These are phyloP conservation scores for Neofusicoccum ribis DNA, from an alignment of 2,329 filamentous ascomycete species.

Conservation along the genomic window DNA sequence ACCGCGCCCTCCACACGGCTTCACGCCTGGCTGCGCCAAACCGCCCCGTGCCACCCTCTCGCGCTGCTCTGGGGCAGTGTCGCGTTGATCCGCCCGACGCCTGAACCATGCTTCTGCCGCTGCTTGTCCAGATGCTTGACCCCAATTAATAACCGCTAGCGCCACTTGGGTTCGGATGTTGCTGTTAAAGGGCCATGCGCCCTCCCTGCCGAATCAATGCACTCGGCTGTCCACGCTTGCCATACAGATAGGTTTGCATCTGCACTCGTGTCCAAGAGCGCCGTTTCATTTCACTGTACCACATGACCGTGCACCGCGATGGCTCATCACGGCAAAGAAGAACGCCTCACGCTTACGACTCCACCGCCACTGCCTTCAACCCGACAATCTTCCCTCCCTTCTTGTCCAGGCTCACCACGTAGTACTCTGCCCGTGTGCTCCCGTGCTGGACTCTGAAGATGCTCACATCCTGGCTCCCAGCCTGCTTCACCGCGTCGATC, in stretches of 20 bases:
- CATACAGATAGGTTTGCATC: neutral
- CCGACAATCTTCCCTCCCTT: conserved; percentile 68
- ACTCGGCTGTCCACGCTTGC: neutral
- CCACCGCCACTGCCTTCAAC: conserved; percentile 74
- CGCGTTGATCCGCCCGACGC: neutral
- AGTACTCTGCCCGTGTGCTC: conserved; percentile 72
- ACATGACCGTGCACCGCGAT: neutral
- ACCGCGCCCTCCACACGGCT: neutral
- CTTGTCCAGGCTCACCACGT: conserved; percentile 66
- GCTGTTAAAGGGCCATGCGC: neutral
- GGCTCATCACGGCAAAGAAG: neutral
- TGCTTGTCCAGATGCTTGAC: neutral
- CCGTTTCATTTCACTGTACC: neutral
- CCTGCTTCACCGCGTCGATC: conserved; percentile 65
- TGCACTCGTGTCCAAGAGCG: neutral
- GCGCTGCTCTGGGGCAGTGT: neutral
- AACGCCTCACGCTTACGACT: conserved; percentile 46
- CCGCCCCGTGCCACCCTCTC: neutral
- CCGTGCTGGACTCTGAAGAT: conserved; percentile 71
- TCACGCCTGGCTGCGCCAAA: neutral
- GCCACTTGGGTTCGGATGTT: too few relatives aligned
- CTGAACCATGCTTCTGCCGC: neutral
- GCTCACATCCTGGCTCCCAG: conserved; percentile 65
- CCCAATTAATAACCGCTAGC: neutral
- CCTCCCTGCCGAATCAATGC: neutral